phyloP scores from a whole-genome alignment of 2,329 filamentous ascomycete species.

The Alternaria dauci region DNA sequence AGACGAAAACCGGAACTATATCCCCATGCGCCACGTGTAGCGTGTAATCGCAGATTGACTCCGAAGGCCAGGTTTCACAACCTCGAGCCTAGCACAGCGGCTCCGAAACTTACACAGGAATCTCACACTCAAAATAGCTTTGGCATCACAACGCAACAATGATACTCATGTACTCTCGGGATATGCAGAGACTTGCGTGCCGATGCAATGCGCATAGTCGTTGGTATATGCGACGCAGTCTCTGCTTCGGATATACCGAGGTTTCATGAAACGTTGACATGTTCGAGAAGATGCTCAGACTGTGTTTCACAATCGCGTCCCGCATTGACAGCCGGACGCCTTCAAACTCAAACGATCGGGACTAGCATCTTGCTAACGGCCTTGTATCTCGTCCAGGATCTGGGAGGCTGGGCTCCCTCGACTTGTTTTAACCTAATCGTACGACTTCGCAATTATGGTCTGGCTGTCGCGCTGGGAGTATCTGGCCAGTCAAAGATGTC shows the following conservation, averaged over 20 bases:
- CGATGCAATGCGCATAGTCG: slow-evolving; percentile 1
- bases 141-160: background rate
- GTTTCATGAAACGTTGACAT: slow-evolving; percentile 37
- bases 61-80: slow-evolving; percentile 25
- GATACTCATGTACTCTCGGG: slow-evolving; percentile 3
- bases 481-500: slow-evolving; percentile 20
- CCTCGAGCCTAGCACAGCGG: slow-evolving; percentile 21
- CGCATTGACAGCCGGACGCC: slow-evolving; percentile 18
- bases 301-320: slow-evolving; percentile 24
- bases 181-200: slow-evolving; percentile 6
- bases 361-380: slow-evolving; percentile 6
- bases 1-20: slow-evolving; percentile 22
- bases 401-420: slow-evolving; percentile 7
- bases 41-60: slow-evolving; percentile 22
- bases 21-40: slow-evolving; percentile 23
- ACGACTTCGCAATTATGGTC: slow-evolving; percentile 1
- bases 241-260: slow-evolving; percentile 16
- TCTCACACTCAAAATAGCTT: slow-evolving; percentile 1
- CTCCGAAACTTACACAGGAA: slow-evolving; percentile 6
- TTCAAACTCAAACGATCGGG: slow-evolving; percentile 8
- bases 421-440: slow-evolving; percentile 7
- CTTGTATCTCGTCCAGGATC: slow-evolving; percentile 4
- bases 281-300: slow-evolving; percentile 33
- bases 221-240: slow-evolving; percentile 16
- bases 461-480: slow-evolving; percentile 10